Percentiles rank a stretch among this genome's conserved stretches.
phyloP scores from a whole-genome alignment of 768 basidiomycete genomes.

The Cystobasidium onofrii region DNA sequence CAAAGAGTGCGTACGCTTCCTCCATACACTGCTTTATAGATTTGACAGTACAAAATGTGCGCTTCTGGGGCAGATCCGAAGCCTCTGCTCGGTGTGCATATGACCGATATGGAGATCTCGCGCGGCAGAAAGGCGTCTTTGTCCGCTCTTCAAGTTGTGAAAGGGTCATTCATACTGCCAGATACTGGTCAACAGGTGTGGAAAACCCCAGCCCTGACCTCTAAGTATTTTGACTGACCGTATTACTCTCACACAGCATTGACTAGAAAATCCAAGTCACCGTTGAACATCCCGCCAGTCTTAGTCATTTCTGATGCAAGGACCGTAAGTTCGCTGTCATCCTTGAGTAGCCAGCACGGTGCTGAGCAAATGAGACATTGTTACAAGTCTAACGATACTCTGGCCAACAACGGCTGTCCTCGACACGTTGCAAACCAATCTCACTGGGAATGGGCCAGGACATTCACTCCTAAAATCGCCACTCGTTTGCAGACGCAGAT shows the following conservation, averaged over 20 bases:
- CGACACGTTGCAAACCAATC: neutral
- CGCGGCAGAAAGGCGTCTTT: conserved; percentile 12
- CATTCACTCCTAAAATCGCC: neutral
- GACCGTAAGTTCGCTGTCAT: neutral
- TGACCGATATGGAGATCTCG: neutral
- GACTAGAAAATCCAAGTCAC: neutral
- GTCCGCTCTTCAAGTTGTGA: conserved; percentile 3
- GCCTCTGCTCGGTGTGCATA: neutral
- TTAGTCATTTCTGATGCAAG: conserved; percentile 7
- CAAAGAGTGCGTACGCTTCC: conserved; percentile 44
- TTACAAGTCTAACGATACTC: conserved; percentile 36
- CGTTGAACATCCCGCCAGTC: neutral
- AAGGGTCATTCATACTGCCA: neutral
- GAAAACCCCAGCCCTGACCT: too few species aligned
- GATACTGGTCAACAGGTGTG: conserved; percentile 1
- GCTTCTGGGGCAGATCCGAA: conserved; percentile 1
- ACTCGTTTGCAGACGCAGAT: conserved; percentile 52
- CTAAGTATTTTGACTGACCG: too few species aligned
- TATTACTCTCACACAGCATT: too few species aligned
- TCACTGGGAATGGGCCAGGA: conserved; percentile 7
- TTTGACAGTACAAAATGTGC: neutral
- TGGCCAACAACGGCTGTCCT: conserved; percentile 42
- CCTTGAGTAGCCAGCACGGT: too few species aligned
- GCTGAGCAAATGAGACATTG: too few species aligned
- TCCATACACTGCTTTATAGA: too few species aligned